Evolutionary conservation across 1,284 basidiomycete species (phyloP), one percentile per base, ranked within the genome.

Genomic region (Phaffia rhodozyma): DNA sequence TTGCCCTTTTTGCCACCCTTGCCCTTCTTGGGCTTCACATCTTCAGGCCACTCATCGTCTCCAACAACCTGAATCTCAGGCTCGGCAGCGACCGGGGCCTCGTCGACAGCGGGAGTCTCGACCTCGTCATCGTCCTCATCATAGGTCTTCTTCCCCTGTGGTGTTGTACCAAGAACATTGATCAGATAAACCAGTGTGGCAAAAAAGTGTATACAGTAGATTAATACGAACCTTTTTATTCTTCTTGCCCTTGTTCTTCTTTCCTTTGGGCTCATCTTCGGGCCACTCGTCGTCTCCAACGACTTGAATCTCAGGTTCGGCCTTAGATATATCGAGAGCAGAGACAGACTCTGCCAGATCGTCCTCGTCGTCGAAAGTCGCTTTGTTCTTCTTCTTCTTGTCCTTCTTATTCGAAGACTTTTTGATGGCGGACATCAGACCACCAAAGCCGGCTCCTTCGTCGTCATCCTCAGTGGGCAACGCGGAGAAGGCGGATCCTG

Each of bases 361-460:
- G 11, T 56, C 63, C 34, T 53, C 55, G 21, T 51, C 63, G 18
- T 53, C 38, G 38, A 43, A 43, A 2, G 38, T 38, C 49, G 49
- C 55, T 43, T 62, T 49, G 69, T 68, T 52, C 73, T 71, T 68
- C 73, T 71, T 68, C 49, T 61, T 82, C 74, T 83, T 78, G 16
- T 73, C 73, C 69, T 82, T 82, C 18, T 76, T 75, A 70, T 84
- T 66, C 25, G 79, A 78, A 23, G 82, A 67, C 38, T 68, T 82
- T 71, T 84, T 84, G 68, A 87, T 76, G 29, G 78, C 76, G 47
- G 82, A 89, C 89, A 92, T 91, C 51, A 92, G 78, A 30, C 88
- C 88, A 55, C 88, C 90, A 82, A 86, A 74, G 47, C 85, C 83
- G 38, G 84, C 85, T 62, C 84, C 85, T 43, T 86, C 84, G 38